Base-by-base conservation (phyloP, 2,329 filamentous ascomycete species). In the Penicillium sp. region DNA sequence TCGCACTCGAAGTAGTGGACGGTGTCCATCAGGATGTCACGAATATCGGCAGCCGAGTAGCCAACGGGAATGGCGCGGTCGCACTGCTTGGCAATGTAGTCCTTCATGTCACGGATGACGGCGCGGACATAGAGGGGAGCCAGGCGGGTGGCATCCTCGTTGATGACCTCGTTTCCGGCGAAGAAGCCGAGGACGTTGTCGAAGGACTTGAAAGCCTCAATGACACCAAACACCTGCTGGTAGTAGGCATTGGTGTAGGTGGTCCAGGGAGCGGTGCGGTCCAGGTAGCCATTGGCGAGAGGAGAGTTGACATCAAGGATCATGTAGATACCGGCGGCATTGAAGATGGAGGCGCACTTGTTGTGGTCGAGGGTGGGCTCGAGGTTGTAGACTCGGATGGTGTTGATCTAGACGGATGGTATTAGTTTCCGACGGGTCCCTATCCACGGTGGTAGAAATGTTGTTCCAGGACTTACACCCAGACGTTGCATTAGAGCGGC, bases 161-260 rank as follows among this genome's bases (percentile, higher is more conserved):
- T 87, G 77, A 89, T 88, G 51, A 89, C 83, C 73, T 89, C 87
- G 69, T 90, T 89, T 37, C 85, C 87, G 31, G 84, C 80, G 71
- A 90, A 88, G 79, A 89, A 89, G 40, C 82, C 87, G 27, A 89
- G 78, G 2, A 83, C 82, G 73, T 89, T 89, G 57, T 85, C 84
- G 74, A 85, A 89, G 66, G 79, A 74, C 72, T 87, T 88, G 80
- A 89, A 89, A 6, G 83, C 84, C 72, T 89, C 86, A 39, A 89
- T 83, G 39, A 89, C 80, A 59, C 81, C 79, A 68, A 88, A 89
- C 63, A 86, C 81, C 64, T 85, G 83, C 56, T 76, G 73, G 57
- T 87, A 78, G 69, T 87, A 87, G 51, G 74, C 78, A 40, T 73
- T 73, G 61, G 79, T 81, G 77, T 88, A 88, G 31, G 81, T 83